Base-by-base conservation (phyloP, 768 basidiomycete genomes). In the Xerocomellus amylosporus region DNA sequence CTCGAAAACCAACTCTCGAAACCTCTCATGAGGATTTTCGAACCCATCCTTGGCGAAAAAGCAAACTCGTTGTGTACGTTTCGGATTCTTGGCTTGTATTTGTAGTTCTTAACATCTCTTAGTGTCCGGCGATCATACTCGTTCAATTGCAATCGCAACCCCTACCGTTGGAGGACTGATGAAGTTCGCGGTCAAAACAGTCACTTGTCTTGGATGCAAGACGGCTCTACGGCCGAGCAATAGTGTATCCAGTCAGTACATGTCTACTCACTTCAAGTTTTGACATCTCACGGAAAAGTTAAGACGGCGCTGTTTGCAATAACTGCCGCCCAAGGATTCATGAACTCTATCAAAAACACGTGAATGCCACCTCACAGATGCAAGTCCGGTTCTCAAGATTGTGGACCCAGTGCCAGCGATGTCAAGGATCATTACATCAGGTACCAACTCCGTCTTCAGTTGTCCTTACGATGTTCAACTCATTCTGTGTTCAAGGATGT, bases 391-490 rank as follows among this genome's bases (percentile, higher is more conserved):
- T 97, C 70, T 90, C 96, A 19, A 83, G 95, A 46, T 71, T 99
- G 22, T 99, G 97, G 97, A 98, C 97, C 2, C 96, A 98, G 66
- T 99, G 97, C 63, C 97, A 99, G 67, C 83, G 97, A 24, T 99
- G 97, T 76, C 97, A 99, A 68, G 97, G 97, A 14, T 99, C 97
- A 17, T 77, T 99, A 45, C 97, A 99, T 74, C 94, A 97, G 77
- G 88, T 87, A 28, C 70, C 60, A 14, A 24, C 28, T 28, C 15
- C 41, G 5, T 44, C 6, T 28, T 36, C 13, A 14, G 20, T 46
- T 26, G 2, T 5, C 13, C 17, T 14, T 14, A 15, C 14, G 15
- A 24, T 15, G 38, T 40, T 46, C 33, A 51, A 51, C 52, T 34
- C 34, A 47, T 47, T 24, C 17, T 5, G 20, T 45, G 31, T 54